Percentiles rank a stretch among this genome's conserved stretches.
Evolutionary conservation across 2,329 filamentous ascomycete genomes (phyloP).

Genomic region (Ciborinia camelliae): DNA sequence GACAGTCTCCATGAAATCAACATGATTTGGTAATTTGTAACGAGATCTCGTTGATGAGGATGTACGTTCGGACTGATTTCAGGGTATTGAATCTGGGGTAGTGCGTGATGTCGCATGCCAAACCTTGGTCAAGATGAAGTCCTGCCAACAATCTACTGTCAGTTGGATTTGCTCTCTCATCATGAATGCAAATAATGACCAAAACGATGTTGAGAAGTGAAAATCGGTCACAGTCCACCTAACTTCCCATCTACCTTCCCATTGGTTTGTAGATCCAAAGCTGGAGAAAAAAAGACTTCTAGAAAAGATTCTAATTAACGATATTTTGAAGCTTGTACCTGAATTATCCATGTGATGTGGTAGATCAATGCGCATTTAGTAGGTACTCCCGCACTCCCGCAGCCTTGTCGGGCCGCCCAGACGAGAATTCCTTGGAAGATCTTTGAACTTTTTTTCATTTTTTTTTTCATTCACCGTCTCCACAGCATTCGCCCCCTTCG

Average conservation of each 20-base stretch:
- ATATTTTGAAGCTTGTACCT: not conserved
- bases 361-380: conserved; percentile 5
- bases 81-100: conserved; percentile 13
- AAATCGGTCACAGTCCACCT: too few relatives aligned
- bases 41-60: not conserved
- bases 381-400: not conserved
- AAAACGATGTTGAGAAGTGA: not conserved
- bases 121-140: conserved; percentile 1
- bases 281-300: not conserved
- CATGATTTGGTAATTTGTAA: not conserved
- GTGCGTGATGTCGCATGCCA: conserved; percentile 2
- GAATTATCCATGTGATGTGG: not conserved
- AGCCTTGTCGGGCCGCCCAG: conserved; percentile 6
- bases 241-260: too few relatives aligned
- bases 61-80: conserved; percentile 8
- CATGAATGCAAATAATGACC: not conserved
- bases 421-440: not conserved
- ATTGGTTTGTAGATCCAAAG: too few relatives aligned
- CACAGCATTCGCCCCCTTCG: not conserved
- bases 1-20: not conserved
- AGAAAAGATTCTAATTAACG: not conserved
- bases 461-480: not conserved
- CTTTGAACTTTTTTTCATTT: not conserved
- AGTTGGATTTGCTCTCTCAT: not conserved
- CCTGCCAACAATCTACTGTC: not conserved